These are phyloP conservation scores for Dictyostelium firmibasis DNA, from an alignment of 78 protist genomes.

Conservation along the genomic window DNA sequence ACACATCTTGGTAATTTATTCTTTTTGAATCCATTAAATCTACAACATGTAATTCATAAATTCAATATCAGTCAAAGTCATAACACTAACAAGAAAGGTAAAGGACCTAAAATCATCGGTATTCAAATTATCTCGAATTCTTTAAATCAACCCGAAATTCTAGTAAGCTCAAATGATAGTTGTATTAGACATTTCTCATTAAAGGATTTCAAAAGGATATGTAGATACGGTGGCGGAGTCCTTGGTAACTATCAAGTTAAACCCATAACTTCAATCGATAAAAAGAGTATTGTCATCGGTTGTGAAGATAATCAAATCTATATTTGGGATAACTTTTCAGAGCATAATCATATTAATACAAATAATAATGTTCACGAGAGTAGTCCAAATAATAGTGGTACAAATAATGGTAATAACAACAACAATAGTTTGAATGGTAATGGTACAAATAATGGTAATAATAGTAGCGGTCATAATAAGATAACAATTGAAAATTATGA, in stretches of 20 bases:
- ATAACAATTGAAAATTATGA: conserved; percentile 47
- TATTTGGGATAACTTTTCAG: conserved; percentile 56
- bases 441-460: not conserved
- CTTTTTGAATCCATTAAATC: not conserved
- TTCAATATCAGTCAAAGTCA: conserved; percentile 15
- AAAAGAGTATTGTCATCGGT: conserved; percentile 22
- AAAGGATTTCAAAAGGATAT: conserved; percentile 72
- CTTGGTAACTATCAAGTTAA: conserved; percentile 65
- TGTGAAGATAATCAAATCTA: conserved; percentile 52
- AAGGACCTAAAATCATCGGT: conserved; percentile 73
- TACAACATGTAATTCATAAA: not conserved
- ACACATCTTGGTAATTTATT: conserved; percentile 62
- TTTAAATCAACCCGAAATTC: conserved; percentile 23
- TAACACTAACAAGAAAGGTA: conserved; percentile 29
- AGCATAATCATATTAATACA: conserved; percentile 16
- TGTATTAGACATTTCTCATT: conserved; percentile 44
- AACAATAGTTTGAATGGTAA: not conserved
- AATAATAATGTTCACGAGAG: not conserved
- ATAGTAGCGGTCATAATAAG: not conserved
- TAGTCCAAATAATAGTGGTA: not conserved
- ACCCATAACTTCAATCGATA: conserved; percentile 22
- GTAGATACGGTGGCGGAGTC: conserved; percentile 40
- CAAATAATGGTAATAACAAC: not conserved
- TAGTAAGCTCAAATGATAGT: conserved; percentile 46
- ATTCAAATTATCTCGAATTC: not conserved